Base-by-base conservation (phyloP, 148 eudicot genomes). In the Heliamphora exappendiculata region DNA sequence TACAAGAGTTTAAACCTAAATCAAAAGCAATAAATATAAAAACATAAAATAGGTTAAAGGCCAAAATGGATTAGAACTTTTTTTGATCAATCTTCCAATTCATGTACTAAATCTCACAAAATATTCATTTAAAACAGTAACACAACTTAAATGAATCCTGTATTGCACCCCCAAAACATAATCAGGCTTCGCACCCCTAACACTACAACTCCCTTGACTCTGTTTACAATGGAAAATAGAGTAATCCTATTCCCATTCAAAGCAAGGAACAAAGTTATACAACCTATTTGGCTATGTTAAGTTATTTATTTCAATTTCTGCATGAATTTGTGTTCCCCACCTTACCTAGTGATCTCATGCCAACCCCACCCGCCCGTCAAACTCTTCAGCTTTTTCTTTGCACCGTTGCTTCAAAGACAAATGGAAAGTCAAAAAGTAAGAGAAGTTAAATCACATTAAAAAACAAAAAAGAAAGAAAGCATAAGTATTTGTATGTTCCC, bases 311-410 rank as follows among this genome's bases (percentile, higher is more conserved):
- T 83, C 83, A 78, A 80, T 57, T 65, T 78, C 19, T 78, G 72
- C 82, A 83, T 86, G 76, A 85, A 83, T n/a, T n/a, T 83, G 69
- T 83, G 88, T 81, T 78, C 80, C 82, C 88, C 88, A 78, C 88
- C 73, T 82, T 82, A 20, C 57, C 44, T 72, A 82, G n/a, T n/a
- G n/a, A 82, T 73, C 70, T 81, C 69, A 37, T 75, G 36, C 59
- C 72, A 29, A 11, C 76, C 65, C 76, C 39, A 37, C 71, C 72
- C 12, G 28, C 47, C 45, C 51, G 36, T 49, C 31, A 47, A 33
- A 16, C 77, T 50, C 74, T 53, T 11, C n/a, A 31, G 66, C 72
- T 65, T 59, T 44, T 22, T 33, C 67, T 33, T 49, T 55, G 31
- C 64, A 75, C 77, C 75, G 41, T 16, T 70, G 45, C 12, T 57